phyloP scores from a whole-genome alignment of 2,329 filamentous ascomycete genomes.

The Bipolaris zeicola region DNA sequence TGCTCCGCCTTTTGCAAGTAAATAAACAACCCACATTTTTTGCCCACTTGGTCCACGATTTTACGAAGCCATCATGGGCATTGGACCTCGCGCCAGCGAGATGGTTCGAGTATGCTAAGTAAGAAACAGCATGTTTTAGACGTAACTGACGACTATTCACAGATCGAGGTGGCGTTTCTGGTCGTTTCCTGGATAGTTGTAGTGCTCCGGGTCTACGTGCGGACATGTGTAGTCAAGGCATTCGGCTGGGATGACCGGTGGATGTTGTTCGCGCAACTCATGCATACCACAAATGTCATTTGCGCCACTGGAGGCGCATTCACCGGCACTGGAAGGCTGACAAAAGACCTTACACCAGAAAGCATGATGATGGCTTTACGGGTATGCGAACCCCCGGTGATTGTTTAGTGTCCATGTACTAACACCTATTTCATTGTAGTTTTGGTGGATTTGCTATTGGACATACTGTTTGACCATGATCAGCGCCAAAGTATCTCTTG shows the following conservation, averaged over 20 bases:
- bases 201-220: conserved; percentile 14
- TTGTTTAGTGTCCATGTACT: neutral
- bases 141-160: neutral
- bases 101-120: neutral
- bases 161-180: conserved; percentile 1
- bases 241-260: conserved; percentile 22
- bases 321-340: conserved; percentile 9
- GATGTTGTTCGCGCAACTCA: conserved; percentile 19
- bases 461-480: conserved; percentile 15
- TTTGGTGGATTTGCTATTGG: conserved; percentile 16
- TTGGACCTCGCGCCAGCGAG: neutral
- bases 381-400: neutral
- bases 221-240: conserved; percentile 12
- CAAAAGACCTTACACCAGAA: conserved; percentile 1
- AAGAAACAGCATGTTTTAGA: neutral
- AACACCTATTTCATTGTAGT: neutral
- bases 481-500: conserved; percentile 16
- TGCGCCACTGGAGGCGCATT: conserved; percentile 9
- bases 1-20: neutral
- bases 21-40: neutral
- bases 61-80: neutral
- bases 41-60: neutral
- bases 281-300: conserved; percentile 1
- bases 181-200: conserved; percentile 7
- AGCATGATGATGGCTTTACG: conserved; percentile 5